Evolutionary conservation across 768 basidiomycete genomes (phyloP).

Genomic region (Rhodotorula toruloides): DNA sequence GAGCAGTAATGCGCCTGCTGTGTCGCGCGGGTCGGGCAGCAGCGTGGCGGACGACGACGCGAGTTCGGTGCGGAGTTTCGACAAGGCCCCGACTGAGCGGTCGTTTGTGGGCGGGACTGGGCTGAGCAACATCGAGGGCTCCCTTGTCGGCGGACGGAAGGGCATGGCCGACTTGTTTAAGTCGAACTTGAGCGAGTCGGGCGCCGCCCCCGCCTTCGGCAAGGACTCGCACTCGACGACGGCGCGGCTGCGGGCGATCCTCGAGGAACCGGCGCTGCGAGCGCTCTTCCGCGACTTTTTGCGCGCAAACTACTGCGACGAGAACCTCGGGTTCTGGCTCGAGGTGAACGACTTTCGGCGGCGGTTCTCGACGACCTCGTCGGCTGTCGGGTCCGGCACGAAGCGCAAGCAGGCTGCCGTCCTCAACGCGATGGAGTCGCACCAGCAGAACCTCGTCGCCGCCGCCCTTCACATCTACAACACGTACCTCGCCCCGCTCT

Average conservation of each 20-base stretch:
- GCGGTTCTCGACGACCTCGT: slow-evolving; percentile 91
- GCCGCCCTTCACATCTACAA: slow-evolving; percentile 82
- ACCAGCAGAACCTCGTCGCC: slow-evolving; percentile 89
- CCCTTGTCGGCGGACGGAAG: slow-evolving; percentile 21
- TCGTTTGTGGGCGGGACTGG: slow-evolving; percentile 24
- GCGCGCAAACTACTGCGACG: slow-evolving; percentile 91
- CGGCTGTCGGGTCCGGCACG: slow-evolving; percentile 56
- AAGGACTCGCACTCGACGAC: slow-evolving; percentile 78
- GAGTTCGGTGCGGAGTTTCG: slow-evolving; percentile 1
- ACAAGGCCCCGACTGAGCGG: slow-evolving; percentile 9
- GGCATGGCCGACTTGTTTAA: slow-evolving; percentile 41
- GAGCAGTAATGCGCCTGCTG: too few relatives aligned
- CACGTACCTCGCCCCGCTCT: slow-evolving; percentile 91
- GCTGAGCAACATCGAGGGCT: slow-evolving; percentile 28
- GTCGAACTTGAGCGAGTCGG: slow-evolving; percentile 21
- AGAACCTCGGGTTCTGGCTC: slow-evolving; percentile 94
- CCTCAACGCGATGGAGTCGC: slow-evolving; percentile 78
- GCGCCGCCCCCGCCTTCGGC: slow-evolving; percentile 39
- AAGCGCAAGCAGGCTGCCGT: slow-evolving; percentile 28
- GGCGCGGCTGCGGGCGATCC: slow-evolving; percentile 80
- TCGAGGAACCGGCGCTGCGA: slow-evolving; percentile 84
- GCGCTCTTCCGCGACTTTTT: slow-evolving; percentile 91
- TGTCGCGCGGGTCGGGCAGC: slow-evolving; percentile 12
- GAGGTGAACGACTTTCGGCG: slow-evolving; percentile 96
- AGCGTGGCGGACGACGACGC: slow-evolving; percentile 20